Base-by-base conservation (phyloP, 108 stramenopile genomes). In the Schizochytrium sp. region DNA sequence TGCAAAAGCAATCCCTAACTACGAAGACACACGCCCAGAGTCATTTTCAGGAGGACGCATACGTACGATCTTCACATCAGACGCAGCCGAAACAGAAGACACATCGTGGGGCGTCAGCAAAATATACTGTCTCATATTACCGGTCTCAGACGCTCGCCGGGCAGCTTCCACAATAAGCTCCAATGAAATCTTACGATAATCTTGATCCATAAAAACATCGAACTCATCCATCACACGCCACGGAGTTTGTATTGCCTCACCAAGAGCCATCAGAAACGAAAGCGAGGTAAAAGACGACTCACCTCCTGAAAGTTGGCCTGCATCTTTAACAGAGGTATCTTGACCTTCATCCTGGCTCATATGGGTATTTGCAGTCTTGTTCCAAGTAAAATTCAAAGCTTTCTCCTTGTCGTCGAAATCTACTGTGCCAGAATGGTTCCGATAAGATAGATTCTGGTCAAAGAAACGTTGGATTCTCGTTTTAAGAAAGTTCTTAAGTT, bases 201-300 rank as follows among this genome's bases (percentile, higher is more conserved):
- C 91, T 38, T 97, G 94, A 93, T 98, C 99, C 88, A 99, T 93
- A 87, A 97, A 99, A 2, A 99, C 97, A 91, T 98, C 98, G 91
- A 98, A 98, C 92, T 99, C 99, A 88, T 99, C 99, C 96, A 98
- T 95, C 44, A 99, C 95, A 87, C 97, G 95, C 90, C 98, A 99
- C 12, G 99, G 99, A 61, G 97, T 97, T 88, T 99, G 97, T 44
- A 98, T 88, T 61, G 91, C 93, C 72, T 96, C 95, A 2, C 98
- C 98, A 12, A 99, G 92, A 10, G 98, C 97, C 38, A 98, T 89
- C 57, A 98, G 95, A 15, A 99, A 94, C 40, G 97, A 10, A 2
- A 53, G 49, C 15, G 55, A 7, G 53, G 59, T 60, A 19, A 60
- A 60, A 60, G 17, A 17, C 59, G 15, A 17, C 59, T 60, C 59